Base-by-base conservation (phyloP, 768 basidiomycete genomes). In the Tulasnella sp. region DNA sequence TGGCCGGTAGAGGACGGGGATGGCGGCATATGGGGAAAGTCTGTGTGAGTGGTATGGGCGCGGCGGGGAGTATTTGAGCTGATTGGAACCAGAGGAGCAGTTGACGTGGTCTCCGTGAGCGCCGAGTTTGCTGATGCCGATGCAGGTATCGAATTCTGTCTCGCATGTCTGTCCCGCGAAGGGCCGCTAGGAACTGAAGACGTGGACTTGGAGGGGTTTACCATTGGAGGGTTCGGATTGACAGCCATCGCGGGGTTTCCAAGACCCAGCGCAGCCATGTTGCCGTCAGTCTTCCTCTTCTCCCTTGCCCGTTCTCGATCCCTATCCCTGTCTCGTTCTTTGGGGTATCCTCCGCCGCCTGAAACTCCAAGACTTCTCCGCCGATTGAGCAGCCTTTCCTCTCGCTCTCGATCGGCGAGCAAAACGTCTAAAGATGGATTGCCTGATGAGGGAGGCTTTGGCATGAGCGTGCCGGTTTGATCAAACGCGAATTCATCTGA, bases 11-110 rank as follows among this genome's bases (percentile, higher is more conserved):
- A 82, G 1, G 91, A 90, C 19, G 91, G 91, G 12, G 91, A 92
- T 12, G 92, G 88, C 11, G 91, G 91, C 3, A 94, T 76, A 67
- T 89, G 88, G 0, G 92, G 90, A 70, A 89, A 92, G 69, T 92
- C 91, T 5, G 68, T 66, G 77, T 83, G 59, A 15, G 22, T 27
- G 50, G 80, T 76, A 56, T 81, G 81, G 41, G 78, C 78, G 38
- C 86, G 83, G 19, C 87, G 80, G 45, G 79, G 68, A 63, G 70
- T 68, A 60, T n/a, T 27, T 43, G 45, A 4, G 58, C 24, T 34
- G 21, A 15, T 38, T 38, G 34, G 34, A 15, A n/a, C n/a, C n/a
- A n/a, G 7, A 38, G 34, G 34, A 30, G n/a, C 34, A 10, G 31
- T 27, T 10, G 25, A 34, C 22, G 50, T 41, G 21, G 57, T 30